phyloP scores from a whole-genome alignment of 805 yeast genomes.

The Isabelozyma gotoi region DNA sequence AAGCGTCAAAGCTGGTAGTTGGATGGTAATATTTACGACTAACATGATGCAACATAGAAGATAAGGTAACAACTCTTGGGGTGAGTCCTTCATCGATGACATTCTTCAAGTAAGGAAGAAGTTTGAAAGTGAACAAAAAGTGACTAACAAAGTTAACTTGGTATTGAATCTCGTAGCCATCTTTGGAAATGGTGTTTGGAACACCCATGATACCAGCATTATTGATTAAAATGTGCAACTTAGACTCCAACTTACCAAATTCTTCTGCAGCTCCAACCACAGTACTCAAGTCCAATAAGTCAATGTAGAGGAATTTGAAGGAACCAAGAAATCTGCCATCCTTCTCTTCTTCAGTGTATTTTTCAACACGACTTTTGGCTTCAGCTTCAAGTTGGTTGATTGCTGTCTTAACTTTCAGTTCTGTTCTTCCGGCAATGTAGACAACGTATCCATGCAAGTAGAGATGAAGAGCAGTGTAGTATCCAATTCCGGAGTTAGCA shows the following conservation, averaged over 20 bases:
- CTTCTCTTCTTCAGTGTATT: conserved; percentile 9
- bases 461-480: conserved; percentile 36
- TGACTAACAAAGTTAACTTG: conserved; percentile 40
- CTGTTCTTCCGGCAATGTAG: conserved; percentile 37
- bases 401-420: conserved; percentile 28
- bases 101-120: conserved; percentile 24
- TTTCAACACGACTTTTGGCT: conserved; percentile 22
- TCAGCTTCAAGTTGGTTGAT: conserved; percentile 31
- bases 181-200: conserved; percentile 34
- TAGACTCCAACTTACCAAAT: conserved; percentile 23
- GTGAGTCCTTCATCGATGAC: conserved; percentile 13
- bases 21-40: conserved; percentile 24
- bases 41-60: conserved; percentile 33
- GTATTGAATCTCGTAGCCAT: conserved; percentile 39
- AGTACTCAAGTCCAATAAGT: conserved; percentile 42
- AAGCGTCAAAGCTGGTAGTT: conserved; percentile 12
- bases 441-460: conserved; percentile 40
- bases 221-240: conserved; percentile 33
- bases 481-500: conserved; percentile 42
- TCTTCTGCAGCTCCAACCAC: conserved; percentile 24
- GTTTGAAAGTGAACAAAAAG: conserved; percentile 28
- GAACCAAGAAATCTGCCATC: conserved; percentile 44
- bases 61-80: conserved; percentile 32
- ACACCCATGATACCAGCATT: conserved; percentile 44
- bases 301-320: conserved; percentile 52